Conservation (phyloP, 2,329 filamentous ascomycete species). For the Trichoderma sp. region DNA sequence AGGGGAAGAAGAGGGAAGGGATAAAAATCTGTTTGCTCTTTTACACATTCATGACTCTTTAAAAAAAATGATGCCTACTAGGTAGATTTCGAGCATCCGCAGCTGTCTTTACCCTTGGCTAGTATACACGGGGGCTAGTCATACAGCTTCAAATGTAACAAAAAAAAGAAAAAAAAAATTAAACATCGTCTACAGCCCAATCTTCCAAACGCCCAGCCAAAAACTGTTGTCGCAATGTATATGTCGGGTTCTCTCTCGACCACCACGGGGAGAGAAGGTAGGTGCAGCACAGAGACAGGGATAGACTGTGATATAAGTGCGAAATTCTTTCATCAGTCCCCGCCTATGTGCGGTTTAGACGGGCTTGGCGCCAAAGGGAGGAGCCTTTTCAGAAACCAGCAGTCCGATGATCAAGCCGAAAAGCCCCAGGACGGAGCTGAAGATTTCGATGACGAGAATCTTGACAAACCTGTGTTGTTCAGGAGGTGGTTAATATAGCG, state of each 20-base stretch:
- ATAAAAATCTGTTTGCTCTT: background rate
- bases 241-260: slow-evolving; percentile 25
- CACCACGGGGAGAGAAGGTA: background rate
- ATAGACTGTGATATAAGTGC: slow-evolving; percentile 3
- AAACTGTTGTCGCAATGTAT: slow-evolving; percentile 38
- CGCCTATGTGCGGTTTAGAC: background rate
- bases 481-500: slow-evolving; percentile 25
- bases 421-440: slow-evolving; percentile 93
- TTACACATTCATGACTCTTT: background rate
- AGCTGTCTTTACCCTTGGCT: slow-evolving; percentile 29
- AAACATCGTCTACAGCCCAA: slow-evolving; percentile 31
- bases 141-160: slow-evolving; percentile 31
- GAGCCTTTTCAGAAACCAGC: slow-evolving; percentile 78
- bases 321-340: slow-evolving; percentile 8
- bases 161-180: slow-evolving; percentile 26
- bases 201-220: slow-evolving; percentile 43
- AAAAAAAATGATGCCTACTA: background rate
- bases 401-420: slow-evolving; percentile 96
- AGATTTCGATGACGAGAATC: slow-evolving; percentile 98
- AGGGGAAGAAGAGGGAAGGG: background rate
- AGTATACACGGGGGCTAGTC: slow-evolving; percentile 38
- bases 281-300: background rate
- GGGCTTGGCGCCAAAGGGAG: slow-evolving; percentile 27
- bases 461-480: slow-evolving; percentile 75
- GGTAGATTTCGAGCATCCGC: slow-evolving; percentile 9